These are phyloP conservation scores for Podosphaera xanthii DNA, from an alignment of 2,329 filamentous ascomycete genomes.

Conservation along the genomic window DNA sequence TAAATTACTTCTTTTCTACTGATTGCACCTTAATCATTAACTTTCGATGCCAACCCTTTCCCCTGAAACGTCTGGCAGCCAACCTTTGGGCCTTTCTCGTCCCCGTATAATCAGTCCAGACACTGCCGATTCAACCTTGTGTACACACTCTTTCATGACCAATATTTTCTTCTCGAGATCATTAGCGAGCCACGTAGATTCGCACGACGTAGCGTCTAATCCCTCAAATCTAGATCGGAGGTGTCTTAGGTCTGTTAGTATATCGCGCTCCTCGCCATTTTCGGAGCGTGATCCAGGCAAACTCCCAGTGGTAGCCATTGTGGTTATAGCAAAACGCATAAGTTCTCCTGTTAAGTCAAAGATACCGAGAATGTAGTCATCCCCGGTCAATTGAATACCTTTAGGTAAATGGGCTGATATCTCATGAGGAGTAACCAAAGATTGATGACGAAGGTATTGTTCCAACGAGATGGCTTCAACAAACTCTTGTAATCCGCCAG, in stretches of 20 bases:
- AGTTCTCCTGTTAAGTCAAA: constrained; percentile 91
- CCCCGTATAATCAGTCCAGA: constrained; percentile 78
- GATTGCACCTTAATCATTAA: constrained; percentile 7
- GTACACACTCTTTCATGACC: constrained; percentile 69
- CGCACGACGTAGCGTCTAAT: constrained; percentile 31
- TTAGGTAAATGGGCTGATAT: constrained; percentile 25
- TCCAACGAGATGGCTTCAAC: constrained; percentile 79
- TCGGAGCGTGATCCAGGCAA: constrained; percentile 18
- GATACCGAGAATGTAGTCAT: constrained; percentile 76
- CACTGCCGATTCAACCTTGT: constrained; percentile 77
- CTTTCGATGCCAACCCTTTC: constrained; percentile 13
- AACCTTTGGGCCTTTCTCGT: constrained; percentile 71
- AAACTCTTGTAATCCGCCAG: constrained; percentile 70
- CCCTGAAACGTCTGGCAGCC: constrained; percentile 52
- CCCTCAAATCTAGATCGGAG: constrained; percentile 57
- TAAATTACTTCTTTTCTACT: not conserved
- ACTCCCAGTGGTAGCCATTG: constrained; percentile 43
- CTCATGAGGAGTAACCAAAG: constrained; percentile 44
- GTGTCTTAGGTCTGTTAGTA: constrained; percentile 60
- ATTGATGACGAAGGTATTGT: constrained; percentile 63
- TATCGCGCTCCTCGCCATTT: constrained; percentile 24
- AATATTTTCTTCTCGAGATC: constrained; percentile 61
- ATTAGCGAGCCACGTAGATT: constrained; percentile 27
- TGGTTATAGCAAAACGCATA: constrained; percentile 88
- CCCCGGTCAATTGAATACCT: constrained; percentile 42